Percentiles rank a stretch among this genome's conserved stretches.
Evolutionary conservation across 106 monocot genomes (phyloP).

Genomic region (Cymbidium sinense): DNA sequence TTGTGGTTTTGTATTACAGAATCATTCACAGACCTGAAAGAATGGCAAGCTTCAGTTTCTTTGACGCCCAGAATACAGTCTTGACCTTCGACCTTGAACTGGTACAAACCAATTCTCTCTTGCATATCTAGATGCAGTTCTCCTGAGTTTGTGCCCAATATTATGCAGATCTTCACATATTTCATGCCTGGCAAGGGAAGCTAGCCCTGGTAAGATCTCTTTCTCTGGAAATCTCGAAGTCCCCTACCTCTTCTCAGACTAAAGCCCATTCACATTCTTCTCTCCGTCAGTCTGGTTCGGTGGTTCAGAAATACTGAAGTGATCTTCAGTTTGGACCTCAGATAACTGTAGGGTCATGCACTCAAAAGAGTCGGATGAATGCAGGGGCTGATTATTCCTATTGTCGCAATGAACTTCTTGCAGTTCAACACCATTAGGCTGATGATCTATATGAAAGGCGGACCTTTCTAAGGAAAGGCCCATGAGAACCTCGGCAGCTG

Average conservation of each 20-base stretch:
- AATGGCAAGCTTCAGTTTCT: not conserved
- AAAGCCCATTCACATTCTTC: slow-evolving; percentile 14
- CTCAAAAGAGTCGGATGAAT: slow-evolving; percentile 69
- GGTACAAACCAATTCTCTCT: slow-evolving; percentile 11
- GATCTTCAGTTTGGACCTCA: slow-evolving; percentile 28
- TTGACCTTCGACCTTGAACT: slow-evolving; percentile 12
- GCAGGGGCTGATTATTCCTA: slow-evolving; percentile 15
- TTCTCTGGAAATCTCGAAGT: slow-evolving; percentile 68
- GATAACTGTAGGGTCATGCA: slow-evolving; percentile 33
- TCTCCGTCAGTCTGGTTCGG: slow-evolving; percentile 8
- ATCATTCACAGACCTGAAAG: not conserved
- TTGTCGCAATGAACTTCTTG: not conserved
- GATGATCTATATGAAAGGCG: not conserved
- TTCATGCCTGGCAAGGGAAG: slow-evolving; percentile 71
- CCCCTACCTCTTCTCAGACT: slow-evolving; percentile 55
- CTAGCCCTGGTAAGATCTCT: slow-evolving; percentile 73
- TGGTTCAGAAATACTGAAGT: slow-evolving; percentile 1
- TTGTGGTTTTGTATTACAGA: not conserved
- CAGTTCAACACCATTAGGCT: not conserved
- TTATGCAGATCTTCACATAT: slow-evolving; percentile 79
- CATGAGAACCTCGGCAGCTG: not conserved
- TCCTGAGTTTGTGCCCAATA: slow-evolving; percentile 46
- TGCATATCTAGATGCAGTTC: slow-evolving; percentile 26
- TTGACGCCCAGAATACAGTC: not conserved
- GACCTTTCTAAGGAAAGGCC: not conserved